These are phyloP conservation scores for Trichoderma atrobrunneum DNA, from an alignment of 2,329 filamentous ascomycete genomes.

Conservation along the genomic window DNA sequence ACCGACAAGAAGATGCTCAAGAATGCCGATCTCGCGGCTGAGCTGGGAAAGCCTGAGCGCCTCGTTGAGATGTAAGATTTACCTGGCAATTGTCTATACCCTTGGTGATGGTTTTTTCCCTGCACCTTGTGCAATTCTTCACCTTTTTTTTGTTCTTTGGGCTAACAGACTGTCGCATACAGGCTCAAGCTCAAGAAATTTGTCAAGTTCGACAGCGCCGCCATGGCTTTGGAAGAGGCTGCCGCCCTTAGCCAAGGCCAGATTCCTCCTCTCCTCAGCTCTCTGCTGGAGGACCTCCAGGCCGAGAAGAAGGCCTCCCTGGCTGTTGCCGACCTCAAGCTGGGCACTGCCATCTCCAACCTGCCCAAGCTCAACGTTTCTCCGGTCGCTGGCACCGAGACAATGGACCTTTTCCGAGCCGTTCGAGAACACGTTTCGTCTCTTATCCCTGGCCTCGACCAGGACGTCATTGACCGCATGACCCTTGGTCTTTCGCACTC, in stretches of 20 bases:
- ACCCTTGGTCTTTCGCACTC: conserved; percentile 94
- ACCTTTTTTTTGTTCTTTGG: background rate
- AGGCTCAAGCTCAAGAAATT: conserved; percentile 96
- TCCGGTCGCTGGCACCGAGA: conserved; percentile 62
- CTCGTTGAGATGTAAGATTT: conserved; percentile 74
- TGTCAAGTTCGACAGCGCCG: conserved; percentile 93
- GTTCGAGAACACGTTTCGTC: conserved; percentile 89
- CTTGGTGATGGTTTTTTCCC: conserved; percentile 10
- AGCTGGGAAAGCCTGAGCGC: conserved; percentile 77
- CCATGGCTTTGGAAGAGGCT: conserved; percentile 85
- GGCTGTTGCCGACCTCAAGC: conserved; percentile 88
- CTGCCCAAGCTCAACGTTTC: conserved; percentile 83
- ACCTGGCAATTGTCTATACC: conserved; percentile 24
- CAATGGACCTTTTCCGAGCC: conserved; percentile 84
- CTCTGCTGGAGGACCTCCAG: conserved; percentile 84
- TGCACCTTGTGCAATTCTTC: background rate
- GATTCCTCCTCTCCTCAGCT: conserved; percentile 81
- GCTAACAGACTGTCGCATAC: conserved; percentile 14
- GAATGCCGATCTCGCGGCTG: conserved; percentile 72
- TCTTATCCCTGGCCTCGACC: conserved; percentile 82
- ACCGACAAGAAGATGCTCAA: conserved; percentile 98
- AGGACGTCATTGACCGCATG: conserved; percentile 89
- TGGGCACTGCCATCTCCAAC: conserved; percentile 89
- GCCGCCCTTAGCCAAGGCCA: conserved; percentile 88
- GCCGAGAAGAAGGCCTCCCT: conserved; percentile 96